Evolutionary conservation across 495 filamentous ascomycete genomes (phyloP), one percentile per base, ranked within the genome.

Genomic region (Parathielavia appendiculata): DNA sequence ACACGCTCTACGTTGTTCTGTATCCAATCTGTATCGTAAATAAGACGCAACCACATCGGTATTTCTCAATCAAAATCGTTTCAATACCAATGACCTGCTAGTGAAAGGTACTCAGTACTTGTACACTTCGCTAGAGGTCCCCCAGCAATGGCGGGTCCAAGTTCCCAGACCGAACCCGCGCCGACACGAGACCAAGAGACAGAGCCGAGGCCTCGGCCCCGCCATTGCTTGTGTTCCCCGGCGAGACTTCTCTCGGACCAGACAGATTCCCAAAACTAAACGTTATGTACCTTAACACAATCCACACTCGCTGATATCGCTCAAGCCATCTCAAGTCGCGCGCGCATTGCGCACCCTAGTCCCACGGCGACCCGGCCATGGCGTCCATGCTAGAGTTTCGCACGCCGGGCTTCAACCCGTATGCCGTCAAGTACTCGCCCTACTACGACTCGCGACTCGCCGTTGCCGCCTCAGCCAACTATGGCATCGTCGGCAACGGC

Each of bases 361-460:
- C 26, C 32, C 32, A 36, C 44, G 34, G 43, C 26, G 32, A 38
- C 36, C 32, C 39, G 12, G 43, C 34, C 50, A 78, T 75, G 72
- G 71, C 73, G 54, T 71, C 71, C 19, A 96, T 97, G 92, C 85
- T 97, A 61, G 89, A 96, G 72, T 96, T 85, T 75, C 88, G 88
- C 62, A 97, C 93, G 22, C 81, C 89, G 63, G 92, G 92, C 72
- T 96, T 84, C 82, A 93, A 96, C 71, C 92, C 91, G 63, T 95
- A 91, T 72, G 86, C 88, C 63, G 89, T 95, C 66, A 95, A 96
- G 73, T 98, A 96, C 79, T 97, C 92, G 20, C 91, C 93, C 38
- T 98, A 96, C 79, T 93, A 92, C 78, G 92, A 97, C 75, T 91
- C 88, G 51, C 86, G 91, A 36, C 81, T 98, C 23, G 95, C 93